A percentile compares a stretch with the other conserved stretches of the same genome.
These are phyloP conservation scores for Ophiocordyceps sinensis DNA, from an alignment of 2,329 filamentous ascomycete genomes.

Conservation along the genomic window DNA sequence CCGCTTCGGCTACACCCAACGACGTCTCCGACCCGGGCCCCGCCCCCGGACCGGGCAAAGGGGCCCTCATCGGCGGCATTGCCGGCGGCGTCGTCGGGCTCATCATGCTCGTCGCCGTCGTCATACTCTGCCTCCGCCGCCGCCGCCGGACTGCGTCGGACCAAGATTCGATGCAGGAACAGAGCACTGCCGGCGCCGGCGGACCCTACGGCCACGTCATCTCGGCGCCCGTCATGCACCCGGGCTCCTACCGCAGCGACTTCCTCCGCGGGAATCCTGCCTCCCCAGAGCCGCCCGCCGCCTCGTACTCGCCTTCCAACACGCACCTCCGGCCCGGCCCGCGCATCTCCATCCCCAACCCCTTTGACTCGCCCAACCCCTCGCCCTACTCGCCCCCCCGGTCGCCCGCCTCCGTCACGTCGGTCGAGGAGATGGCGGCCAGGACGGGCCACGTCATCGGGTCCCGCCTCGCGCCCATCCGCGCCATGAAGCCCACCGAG, in stretches of 20 bases:
- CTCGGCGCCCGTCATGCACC: conserved; percentile 38
- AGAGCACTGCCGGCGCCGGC: not conserved
- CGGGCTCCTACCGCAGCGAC: conserved; percentile 31
- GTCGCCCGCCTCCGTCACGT: conserved; percentile 7
- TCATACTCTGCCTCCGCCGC: conserved; percentile 24
- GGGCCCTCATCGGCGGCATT: conserved; percentile 19
- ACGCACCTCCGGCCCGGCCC: conserved; percentile 3
- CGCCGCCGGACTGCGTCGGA: not conserved
- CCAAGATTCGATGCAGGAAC: conserved; percentile 6
- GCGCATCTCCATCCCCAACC: conserved; percentile 19
- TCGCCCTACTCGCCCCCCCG: conserved; percentile 5
- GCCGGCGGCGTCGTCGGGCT: conserved; percentile 32
- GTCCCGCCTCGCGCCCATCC: conserved; percentile 20
- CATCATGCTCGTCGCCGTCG: conserved; percentile 22
- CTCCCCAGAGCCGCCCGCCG: not conserved
- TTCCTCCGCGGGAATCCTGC: conserved; percentile 30
- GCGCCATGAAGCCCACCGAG: conserved; percentile 20
- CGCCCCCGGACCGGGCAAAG: conserved; percentile 1
- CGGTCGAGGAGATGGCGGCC: conserved; percentile 11
- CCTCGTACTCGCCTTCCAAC: conserved; percentile 1
- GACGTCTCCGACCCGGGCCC: conserved; percentile 10
- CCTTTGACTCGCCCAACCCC: conserved; percentile 19
- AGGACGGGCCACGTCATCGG: conserved; percentile 13
- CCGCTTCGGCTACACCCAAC: conserved; percentile 1
- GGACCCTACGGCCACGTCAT: conserved; percentile 27